Base-by-base conservation (phyloP, 345 rosid species). In the Dimocarpus longan region DNA sequence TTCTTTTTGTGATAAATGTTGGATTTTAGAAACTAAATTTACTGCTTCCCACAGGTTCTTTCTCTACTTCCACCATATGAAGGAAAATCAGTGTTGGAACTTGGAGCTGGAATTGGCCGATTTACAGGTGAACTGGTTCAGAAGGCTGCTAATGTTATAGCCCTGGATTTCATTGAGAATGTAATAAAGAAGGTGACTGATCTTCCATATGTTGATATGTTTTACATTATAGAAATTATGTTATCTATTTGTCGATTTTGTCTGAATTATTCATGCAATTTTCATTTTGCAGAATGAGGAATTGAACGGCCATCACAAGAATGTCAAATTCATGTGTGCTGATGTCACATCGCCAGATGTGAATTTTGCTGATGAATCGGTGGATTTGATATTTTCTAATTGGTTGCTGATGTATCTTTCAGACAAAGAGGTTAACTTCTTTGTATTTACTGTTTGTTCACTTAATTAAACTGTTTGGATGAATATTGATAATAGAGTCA, bases 351-450 rank as follows among this genome's bases (percentile, higher is more conserved):
- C 98, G 40, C 92, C 88, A 8, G 89, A 86, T 52, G 76, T 96
- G 88, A 79, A 82, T 4, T 77, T 96, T 75, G 46, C 95, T 8
- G 87, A 91, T 52, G 94, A 76, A 68, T 93, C 98, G 13, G 74
- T 94, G 80, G 98, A 93, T 85, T 79, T 96, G 79, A 86, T 94
- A 37, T 94, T 96, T 82, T 96, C 99, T 1, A 94, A 96, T 84
- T 94, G 98, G 98, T 91, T 94, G 60, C 94, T 94, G 6, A 96
- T 94, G 99, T 94, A 94, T 88, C 99, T 96, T 71, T 92, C 98
- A 46, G 98, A 96, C 74, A 73, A 87, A 69, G 98, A 96, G 95
- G 98, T 96, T 83, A 62, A 68, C 28, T n/a, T 74, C 60, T 26
- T 74, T 40, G 40, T 46, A 66, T 44, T 48, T 48, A 21, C 19